phyloP scores from a whole-genome alignment of 495 filamentous ascomycete genomes.

The Tuber borchii region DNA sequence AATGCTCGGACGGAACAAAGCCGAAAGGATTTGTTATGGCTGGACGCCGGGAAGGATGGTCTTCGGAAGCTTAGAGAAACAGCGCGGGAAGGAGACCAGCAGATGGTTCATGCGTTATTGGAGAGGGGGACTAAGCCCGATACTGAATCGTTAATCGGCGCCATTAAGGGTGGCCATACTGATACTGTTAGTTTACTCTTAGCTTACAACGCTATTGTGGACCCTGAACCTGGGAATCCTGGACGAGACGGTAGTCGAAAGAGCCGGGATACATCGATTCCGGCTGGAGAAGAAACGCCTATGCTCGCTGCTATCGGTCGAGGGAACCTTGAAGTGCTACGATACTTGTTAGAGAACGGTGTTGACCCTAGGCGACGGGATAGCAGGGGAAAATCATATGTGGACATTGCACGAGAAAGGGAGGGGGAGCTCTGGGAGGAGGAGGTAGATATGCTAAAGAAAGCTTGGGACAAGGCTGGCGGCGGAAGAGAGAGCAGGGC shows the following conservation, averaged over 20 bases:
- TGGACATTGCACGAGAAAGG: constrained; percentile 72
- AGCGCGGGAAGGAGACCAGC: constrained; percentile 72
- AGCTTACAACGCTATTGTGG: constrained; percentile 74
- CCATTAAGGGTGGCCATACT: constrained; percentile 85
- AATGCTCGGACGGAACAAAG: constrained; percentile 56
- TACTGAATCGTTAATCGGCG: constrained; percentile 76
- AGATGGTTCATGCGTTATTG: constrained; percentile 40
- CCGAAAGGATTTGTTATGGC: constrained; percentile 57
- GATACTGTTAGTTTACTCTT: constrained; percentile 78
- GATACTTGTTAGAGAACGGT: constrained; percentile 57
- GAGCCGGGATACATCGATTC: constrained; percentile 42
- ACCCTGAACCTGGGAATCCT: constrained; percentile 58
- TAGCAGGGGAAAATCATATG: constrained; percentile 71
- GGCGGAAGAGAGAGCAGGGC: constrained; percentile 13
- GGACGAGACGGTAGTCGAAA: constrained; percentile 32
- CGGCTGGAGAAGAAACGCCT: constrained; percentile 66
- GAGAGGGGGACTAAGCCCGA: constrained; percentile 48
- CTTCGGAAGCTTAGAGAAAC: constrained; percentile 69
- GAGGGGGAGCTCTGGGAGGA: constrained; percentile 83
- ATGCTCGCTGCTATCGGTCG: constrained; percentile 91
- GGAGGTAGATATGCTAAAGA: constrained; percentile 73
- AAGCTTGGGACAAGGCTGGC: constrained; percentile 60
- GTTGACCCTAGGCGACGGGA: constrained; percentile 44
- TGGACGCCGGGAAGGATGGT: constrained; percentile 49
- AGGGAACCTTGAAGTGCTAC: constrained; percentile 74